phyloP scores from a whole-genome alignment of 306 rosid genomes.

The Cyclanthera cordifolia region DNA sequence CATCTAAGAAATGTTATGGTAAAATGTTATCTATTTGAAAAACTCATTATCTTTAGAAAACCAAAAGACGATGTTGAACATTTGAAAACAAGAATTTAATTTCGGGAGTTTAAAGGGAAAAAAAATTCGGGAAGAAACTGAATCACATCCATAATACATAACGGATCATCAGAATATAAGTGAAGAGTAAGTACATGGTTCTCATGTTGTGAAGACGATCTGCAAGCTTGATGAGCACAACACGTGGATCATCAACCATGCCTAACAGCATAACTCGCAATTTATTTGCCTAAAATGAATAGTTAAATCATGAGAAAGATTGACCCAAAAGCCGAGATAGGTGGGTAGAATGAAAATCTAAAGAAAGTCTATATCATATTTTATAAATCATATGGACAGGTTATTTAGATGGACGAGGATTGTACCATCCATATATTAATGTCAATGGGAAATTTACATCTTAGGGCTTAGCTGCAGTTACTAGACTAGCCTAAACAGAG shows the following conservation, averaged over 20 bases:
- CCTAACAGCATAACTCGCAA: constrained; percentile 93
- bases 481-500: neutral
- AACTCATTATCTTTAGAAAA: neutral
- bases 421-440: neutral
- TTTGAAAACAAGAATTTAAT: neutral
- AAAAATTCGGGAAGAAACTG: constrained; percentile 6
- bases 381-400: neutral
- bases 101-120: neutral
- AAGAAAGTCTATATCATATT: neutral
- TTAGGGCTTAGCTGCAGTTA: neutral
- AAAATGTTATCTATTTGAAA: neutral
- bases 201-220: constrained; percentile 99
- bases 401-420: neutral
- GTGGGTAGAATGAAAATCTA: neutral
- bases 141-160: constrained; percentile 12
- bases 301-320: constrained; percentile 29
- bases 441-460: neutral
- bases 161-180: constrained; percentile 9
- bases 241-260: constrained; percentile 99
- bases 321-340: constrained; percentile 16
- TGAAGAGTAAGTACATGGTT: constrained; percentile 60
- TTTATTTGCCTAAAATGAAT: constrained; percentile 61
- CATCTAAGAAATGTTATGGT: neutral
- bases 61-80: constrained; percentile 3
- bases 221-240: constrained; percentile 96